Base-by-base conservation (phyloP, 306 rosid genomes). In the Prinsepia uniflora region DNA sequence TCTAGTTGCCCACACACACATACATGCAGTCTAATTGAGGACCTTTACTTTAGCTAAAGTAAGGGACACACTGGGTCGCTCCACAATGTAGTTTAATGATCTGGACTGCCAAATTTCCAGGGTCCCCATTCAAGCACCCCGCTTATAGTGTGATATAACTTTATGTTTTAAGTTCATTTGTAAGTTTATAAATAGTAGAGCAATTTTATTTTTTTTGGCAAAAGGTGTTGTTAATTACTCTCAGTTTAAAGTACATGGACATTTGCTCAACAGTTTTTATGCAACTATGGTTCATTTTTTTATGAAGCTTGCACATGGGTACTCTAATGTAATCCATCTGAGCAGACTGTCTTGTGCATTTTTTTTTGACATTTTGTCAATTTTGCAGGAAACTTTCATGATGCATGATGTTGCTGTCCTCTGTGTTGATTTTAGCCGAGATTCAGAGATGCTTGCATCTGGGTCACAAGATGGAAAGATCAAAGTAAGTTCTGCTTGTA, bases 381-480 rank as follows among this genome's bases (percentile, higher is more conserved):
- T 70, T 72, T 70, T 86, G 84, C 96, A 94, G 99, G 99, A 91
- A 85, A 84, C 86, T 56, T 91, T 95, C 86, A 95, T 95, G 99
- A 88, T 95, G 96, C 97, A 91, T 74, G 97, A 95, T 10, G 97
- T 91, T 79, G 84, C 99, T 19, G 96, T 91, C 70, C 97, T 95
- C 64, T 91, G 96, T 80, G 91, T 89, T 45, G 96, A 95, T 74
- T 95, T 95, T 82, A 95, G 97, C 82, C 85, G 90, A 77, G 99
- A 91, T 81, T 95, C 99, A 39, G 99, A 95, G 86, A 86, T 91
- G 89, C 81, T 95, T 72, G 97, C 97, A 22, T 89, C 99, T 79
- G 99, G 99, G 63, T 89, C 96, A 70, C 92, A 89, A 80, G 96
- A 86, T 84, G 99, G 99, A 72, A 95, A 95, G 81, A 95, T 95